Conservation (phyloP, 805 yeast genomes). For the Grigorovia jiainica region DNA sequence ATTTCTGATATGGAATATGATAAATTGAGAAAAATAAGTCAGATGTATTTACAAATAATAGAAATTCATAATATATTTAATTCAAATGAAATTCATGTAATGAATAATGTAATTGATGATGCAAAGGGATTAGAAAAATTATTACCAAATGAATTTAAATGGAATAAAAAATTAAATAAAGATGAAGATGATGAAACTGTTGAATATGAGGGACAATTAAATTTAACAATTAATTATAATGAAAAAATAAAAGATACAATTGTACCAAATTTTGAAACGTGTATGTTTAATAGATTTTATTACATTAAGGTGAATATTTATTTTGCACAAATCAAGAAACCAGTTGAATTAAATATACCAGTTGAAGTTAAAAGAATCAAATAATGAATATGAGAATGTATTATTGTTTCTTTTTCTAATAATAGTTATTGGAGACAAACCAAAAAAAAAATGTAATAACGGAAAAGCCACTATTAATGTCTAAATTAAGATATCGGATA, state of each 20-base stretch:
- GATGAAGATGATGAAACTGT: constrained; percentile 17
- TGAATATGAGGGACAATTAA: no score
- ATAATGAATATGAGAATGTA: no score
- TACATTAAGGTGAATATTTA: constrained; percentile 34
- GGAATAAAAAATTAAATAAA: no score
- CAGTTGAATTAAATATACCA: no score
- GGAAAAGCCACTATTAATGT: no score
- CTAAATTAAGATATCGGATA: no score
- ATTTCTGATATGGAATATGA: constrained; percentile 8
- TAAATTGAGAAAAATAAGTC: constrained; percentile 1
- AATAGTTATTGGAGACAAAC: no score
- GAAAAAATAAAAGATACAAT: constrained; percentile 32
- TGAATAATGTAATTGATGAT: constrained; percentile 3
- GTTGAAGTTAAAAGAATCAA: no score
- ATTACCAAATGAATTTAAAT: constrained; percentile 15
- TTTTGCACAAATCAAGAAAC: constrained; percentile 8
- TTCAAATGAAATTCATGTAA: constrained; percentile 18
- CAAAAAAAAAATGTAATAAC: no score
- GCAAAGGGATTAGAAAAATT: no score
- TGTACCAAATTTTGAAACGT: constrained; percentile 39
- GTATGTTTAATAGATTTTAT: constrained; percentile 38
- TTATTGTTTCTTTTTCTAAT: no score
- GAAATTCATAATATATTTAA: constrained; percentile 24
- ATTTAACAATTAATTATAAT: constrained; percentile 8
- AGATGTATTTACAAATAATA: constrained; percentile 17